phyloP scores from a whole-genome alignment of 2,329 filamentous ascomycete genomes.

The Diplodia mutila region DNA sequence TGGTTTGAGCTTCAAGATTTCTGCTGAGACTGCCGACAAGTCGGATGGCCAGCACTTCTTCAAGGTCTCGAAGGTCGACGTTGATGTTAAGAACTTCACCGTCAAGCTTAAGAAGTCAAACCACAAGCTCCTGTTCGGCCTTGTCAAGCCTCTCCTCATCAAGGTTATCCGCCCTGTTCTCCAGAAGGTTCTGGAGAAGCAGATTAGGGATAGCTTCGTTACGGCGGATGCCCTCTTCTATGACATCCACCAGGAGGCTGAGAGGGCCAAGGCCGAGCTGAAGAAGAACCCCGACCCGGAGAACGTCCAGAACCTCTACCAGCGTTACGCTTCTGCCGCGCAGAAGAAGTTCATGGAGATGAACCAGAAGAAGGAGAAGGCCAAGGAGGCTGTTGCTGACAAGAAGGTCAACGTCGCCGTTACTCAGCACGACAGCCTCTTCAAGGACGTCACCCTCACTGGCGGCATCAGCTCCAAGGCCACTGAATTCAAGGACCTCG shows the following conservation, averaged over 20 bases:
- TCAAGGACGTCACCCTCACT: slow-evolving; percentile 83
- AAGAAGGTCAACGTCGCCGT: slow-evolving; percentile 82
- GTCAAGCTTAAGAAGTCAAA: slow-evolving; percentile 94
- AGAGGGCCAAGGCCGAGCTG: slow-evolving; percentile 69
- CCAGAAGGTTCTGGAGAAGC: slow-evolving; percentile 85
- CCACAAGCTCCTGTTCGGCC: slow-evolving; percentile 84
- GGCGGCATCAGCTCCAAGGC: slow-evolving; percentile 92
- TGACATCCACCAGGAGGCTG: slow-evolving; percentile 80
- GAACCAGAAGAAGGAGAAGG: slow-evolving; percentile 73
- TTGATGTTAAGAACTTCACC: slow-evolving; percentile 78
- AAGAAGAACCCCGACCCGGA: slow-evolving; percentile 68
- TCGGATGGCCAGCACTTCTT: slow-evolving; percentile 82
- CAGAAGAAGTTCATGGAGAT: slow-evolving; percentile 74
- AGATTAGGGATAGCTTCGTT: slow-evolving; percentile 80
- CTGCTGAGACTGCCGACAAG: slow-evolving; percentile 78
- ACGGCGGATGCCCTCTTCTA: slow-evolving; percentile 74
- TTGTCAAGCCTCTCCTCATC: slow-evolving; percentile 87
- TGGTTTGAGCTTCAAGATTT: slow-evolving; percentile 90
- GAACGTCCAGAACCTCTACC: slow-evolving; percentile 80
- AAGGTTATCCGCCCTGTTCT: slow-evolving; percentile 82
- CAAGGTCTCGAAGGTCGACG: slow-evolving; percentile 88
- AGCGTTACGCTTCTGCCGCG: slow-evolving; percentile 75
- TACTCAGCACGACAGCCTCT: slow-evolving; percentile 87
- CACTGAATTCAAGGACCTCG: slow-evolving; percentile 88
- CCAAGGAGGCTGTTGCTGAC: slow-evolving; percentile 55